These are phyloP conservation scores for Vitis hybrid DNA, from an alignment of 177 flowering plant species.

Conservation along the genomic window DNA sequence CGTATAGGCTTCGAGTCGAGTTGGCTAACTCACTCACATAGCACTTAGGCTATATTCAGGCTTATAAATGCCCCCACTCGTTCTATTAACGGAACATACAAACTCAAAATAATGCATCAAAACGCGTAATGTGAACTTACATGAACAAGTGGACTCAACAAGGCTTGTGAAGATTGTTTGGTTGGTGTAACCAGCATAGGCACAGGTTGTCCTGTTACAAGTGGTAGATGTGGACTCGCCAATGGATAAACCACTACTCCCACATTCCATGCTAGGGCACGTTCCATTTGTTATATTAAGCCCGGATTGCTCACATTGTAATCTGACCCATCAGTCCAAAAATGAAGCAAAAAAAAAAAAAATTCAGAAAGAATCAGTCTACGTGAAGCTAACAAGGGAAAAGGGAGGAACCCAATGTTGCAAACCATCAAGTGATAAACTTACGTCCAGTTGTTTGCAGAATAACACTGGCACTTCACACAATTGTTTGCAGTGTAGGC, in stretches of 20 bases:
- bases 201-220: slow-evolving; percentile 46
- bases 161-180: slow-evolving; percentile 38
- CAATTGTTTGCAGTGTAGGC: slow-evolving; percentile 66
- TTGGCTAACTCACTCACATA: too few relatives aligned
- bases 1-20: too few relatives aligned
- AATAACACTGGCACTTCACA: slow-evolving; percentile 63
- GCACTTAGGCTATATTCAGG: too few relatives aligned
- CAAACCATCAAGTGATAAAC: slow-evolving; percentile 15
- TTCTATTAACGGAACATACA: too few relatives aligned
- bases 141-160: slow-evolving; percentile 42
- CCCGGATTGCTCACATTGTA: slow-evolving; percentile 55
- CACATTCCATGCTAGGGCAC: slow-evolving; percentile 59
- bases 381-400: not conserved
- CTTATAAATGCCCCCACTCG: too few relatives aligned
- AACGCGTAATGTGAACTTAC: slow-evolving; percentile 23
- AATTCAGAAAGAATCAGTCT: not conserved
- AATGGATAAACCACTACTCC: slow-evolving; percentile 25
- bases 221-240: slow-evolving; percentile 39
- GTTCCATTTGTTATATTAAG: slow-evolving; percentile 17
- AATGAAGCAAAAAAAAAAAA: not conserved
- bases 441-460: slow-evolving; percentile 58
- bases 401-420: too few relatives aligned
- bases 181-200: slow-evolving; percentile 62
- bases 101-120: too few relatives aligned
- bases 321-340: slow-evolving; percentile 29